Evolutionary conservation across 2,329 filamentous ascomycete species (phyloP).

Genomic region (Aspergillus sp.): DNA sequence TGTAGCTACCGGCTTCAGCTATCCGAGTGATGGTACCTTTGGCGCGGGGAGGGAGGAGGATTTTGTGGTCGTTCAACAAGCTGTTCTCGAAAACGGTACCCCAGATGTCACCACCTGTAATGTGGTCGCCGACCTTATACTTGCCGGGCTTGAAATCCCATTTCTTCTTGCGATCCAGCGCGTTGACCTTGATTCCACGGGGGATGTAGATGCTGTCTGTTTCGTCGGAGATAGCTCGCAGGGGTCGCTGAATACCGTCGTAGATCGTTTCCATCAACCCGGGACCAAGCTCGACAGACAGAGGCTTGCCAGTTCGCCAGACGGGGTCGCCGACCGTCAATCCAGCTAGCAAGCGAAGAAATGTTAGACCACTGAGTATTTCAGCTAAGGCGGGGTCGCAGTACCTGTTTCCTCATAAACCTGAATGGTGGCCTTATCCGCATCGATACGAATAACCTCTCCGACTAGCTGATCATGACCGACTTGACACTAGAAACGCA

Average conservation of each 20-base stretch:
- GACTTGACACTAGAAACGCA: conserved; percentile 70
- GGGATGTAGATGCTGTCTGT: conserved; percentile 96
- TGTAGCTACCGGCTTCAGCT: conserved; percentile 85
- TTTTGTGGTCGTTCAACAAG: conserved; percentile 88
- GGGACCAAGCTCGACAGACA: conserved; percentile 95
- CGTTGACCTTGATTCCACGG: conserved; percentile 83
- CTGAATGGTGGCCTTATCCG: conserved; percentile 94
- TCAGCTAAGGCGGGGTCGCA: conserved; percentile 9
- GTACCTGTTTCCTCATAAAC: conserved; percentile 98
- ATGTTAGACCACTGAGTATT: conserved; percentile 11
- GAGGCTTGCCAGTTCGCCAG: conserved; percentile 82
- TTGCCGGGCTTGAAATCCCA: conserved; percentile 89
- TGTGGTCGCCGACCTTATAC: conserved; percentile 94
- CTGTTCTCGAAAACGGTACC: conserved; percentile 95
- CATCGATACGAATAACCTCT: conserved; percentile 97
- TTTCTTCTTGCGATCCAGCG: conserved; percentile 86
- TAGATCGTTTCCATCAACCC: conserved; percentile 99
- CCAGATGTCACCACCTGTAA: conserved; percentile 94
- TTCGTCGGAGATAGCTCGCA: conserved; percentile 75
- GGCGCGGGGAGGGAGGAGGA: conserved; percentile 85
- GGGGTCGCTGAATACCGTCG: conserved; percentile 95
- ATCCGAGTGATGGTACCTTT: conserved; percentile 91
- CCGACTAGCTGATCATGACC: conserved; percentile 89
- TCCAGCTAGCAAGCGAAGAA: conserved; percentile 58
- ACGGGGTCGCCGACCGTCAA: conserved; percentile 96